Evolutionary conservation across 2,329 filamentous ascomycete species (phyloP).

Genomic region (Annulohypoxylon truncatum): DNA sequence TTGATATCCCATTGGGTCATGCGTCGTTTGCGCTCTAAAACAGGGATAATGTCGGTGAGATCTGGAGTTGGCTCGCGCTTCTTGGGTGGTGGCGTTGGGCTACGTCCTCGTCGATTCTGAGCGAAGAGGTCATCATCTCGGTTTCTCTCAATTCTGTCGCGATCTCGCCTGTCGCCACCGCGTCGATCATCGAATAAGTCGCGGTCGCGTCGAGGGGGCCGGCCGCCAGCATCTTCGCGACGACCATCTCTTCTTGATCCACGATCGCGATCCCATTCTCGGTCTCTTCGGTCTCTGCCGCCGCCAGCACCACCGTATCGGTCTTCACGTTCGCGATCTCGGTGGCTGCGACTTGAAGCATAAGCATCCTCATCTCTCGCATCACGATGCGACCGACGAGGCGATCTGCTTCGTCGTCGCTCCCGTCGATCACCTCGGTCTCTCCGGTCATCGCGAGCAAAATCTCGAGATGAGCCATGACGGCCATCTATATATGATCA

Average conservation of each 20-base stretch:
- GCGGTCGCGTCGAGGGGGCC: constrained; percentile 67
- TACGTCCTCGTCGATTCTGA: constrained; percentile 73
- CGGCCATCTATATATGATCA: constrained; percentile 57
- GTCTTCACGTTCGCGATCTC: constrained; percentile 93
- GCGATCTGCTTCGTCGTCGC: constrained; percentile 85
- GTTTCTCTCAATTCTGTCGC: constrained; percentile 55
- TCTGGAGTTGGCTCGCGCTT: constrained; percentile 97
- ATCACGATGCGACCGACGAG: constrained; percentile 76
- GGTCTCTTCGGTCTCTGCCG: constrained; percentile 58
- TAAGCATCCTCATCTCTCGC: constrained; percentile 77
- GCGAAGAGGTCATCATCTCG: constrained; percentile 63
- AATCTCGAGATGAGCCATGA: constrained; percentile 65
- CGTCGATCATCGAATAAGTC: constrained; percentile 73
- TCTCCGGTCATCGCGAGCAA: constrained; percentile 59
- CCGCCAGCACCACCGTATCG: constrained; percentile 74
- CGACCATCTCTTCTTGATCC: constrained; percentile 56
- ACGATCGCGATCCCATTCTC: constrained; percentile 75
- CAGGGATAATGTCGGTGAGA: constrained; percentile 83
- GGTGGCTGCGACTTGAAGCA: constrained; percentile 90
- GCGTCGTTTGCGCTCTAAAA: constrained; percentile 88
- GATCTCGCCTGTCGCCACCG: constrained; percentile 54
- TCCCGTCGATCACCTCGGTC: constrained; percentile 53
- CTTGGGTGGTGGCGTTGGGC: constrained; percentile 83
- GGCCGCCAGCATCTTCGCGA: constrained; percentile 66
- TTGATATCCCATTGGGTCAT: constrained; percentile 99